phyloP scores from a whole-genome alignment of 1,284 basidiomycete species.

The Tilletia indica region DNA sequence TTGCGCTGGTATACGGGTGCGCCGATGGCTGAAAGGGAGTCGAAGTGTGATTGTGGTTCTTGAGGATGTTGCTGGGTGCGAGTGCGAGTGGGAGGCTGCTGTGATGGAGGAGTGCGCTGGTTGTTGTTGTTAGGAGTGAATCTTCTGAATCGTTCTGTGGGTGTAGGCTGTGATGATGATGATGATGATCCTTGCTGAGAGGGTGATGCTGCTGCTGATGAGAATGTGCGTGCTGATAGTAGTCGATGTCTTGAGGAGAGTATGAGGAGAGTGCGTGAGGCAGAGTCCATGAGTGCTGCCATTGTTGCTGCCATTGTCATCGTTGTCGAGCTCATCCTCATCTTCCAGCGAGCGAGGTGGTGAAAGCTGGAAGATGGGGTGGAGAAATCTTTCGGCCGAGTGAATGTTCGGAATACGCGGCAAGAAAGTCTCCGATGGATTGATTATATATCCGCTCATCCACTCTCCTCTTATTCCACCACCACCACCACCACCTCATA shows the following conservation, averaged over 20 bases:
- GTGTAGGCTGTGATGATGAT: neutral
- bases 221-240: neutral
- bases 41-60: neutral
- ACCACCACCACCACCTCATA: neutral
- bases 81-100: too few relatives aligned
- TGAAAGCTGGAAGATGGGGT: too few relatives aligned
- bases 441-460: neutral
- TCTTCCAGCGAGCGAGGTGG: too few relatives aligned
- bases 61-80: neutral
- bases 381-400: too few relatives aligned
- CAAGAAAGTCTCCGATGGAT: too few relatives aligned
- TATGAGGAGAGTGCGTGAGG: too few relatives aligned
- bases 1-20: conserved; percentile 3
- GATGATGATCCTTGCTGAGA: neutral
- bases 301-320: neutral
- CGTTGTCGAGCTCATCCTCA: neutral
- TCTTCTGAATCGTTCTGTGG: neutral
- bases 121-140: neutral
- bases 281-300: too few relatives aligned
- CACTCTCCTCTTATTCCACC: neutral
- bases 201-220: neutral
- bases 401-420: too few relatives aligned
- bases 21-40: conserved; percentile 5
- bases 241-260: too few relatives aligned
- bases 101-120: neutral